Percentiles rank a stretch among this genome's conserved stretches.
Conservation (phyloP, 257 asterid genomes). For the Linderniella brevidens region DNA sequence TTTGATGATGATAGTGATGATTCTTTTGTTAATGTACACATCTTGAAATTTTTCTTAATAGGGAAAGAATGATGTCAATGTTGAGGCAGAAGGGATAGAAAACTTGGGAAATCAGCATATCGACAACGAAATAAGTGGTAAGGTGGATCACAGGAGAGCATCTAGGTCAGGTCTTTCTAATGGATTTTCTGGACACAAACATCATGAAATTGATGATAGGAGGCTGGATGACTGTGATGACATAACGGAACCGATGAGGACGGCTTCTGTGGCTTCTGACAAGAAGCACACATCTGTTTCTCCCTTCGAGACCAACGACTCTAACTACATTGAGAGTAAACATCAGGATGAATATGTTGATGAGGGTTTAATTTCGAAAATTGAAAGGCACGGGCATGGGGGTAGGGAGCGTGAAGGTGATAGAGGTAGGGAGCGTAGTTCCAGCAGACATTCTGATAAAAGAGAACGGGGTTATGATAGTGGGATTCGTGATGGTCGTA, state of each 20-base stretch:
- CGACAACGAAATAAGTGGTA: no score
- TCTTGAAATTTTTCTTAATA: conserved; percentile 15
- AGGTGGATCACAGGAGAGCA: conserved; percentile 16
- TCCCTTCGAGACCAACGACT: no score
- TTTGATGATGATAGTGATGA: conserved; percentile 7
- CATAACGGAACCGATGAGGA: no score
- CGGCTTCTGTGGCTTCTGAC: conserved; percentile 28
- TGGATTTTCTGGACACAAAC: conserved; percentile 17
- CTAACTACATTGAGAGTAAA: no score
- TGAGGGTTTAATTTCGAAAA: conserved; percentile 20
- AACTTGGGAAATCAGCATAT: conserved; percentile 15
- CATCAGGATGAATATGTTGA: no score
- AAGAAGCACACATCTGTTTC: conserved; percentile 21
- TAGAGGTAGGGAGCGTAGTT: conserved; percentile 39
- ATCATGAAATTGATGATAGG: no score
- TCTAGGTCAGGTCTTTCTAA: conserved; percentile 19
- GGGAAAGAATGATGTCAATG: conserved; percentile 23
- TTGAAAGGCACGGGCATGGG: conserved; percentile 19
- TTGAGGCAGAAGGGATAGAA: conserved; percentile 11
- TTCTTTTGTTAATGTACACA: conserved; percentile 8
- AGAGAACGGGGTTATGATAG: conserved; percentile 26
- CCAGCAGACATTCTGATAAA: conserved; percentile 32
- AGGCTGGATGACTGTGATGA: no score
- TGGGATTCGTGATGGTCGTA: conserved; percentile 12
- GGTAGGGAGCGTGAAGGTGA: conserved; percentile 34